Percentiles rank a stretch among this genome's conserved stretches.
Conservation (phyloP, 345 rosid species). For the Mallotus nudiflorus region DNA sequence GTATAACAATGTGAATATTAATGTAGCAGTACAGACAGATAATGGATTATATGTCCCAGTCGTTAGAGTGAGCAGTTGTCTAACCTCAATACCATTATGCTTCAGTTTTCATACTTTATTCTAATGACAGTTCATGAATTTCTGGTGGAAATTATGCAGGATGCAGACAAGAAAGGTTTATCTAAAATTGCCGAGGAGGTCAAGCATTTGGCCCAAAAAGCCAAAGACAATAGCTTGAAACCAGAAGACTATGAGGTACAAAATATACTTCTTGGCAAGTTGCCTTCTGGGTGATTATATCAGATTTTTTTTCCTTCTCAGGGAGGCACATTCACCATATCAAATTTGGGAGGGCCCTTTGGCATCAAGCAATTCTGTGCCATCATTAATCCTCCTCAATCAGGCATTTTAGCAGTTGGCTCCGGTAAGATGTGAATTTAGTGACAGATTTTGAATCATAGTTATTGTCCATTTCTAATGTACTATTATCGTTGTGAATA, state of each 20-base stretch:
- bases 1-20: conserved; percentile 82
- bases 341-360: conserved; percentile 98
- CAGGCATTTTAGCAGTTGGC: conserved; percentile 92
- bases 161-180: conserved; percentile 94
- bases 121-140: not conserved
- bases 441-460: not conserved
- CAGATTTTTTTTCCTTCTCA: conserved; percentile 32
- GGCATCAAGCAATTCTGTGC: conserved; percentile 96
- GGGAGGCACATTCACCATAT: conserved; percentile 96
- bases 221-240: conserved; percentile 82
- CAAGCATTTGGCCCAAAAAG: conserved; percentile 81
- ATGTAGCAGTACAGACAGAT: conserved; percentile 95
- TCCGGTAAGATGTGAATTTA: conserved; percentile 53
- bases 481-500: conserved; percentile 6
- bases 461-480: conserved; percentile 6
- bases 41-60: conserved; percentile 96
- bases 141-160: conserved; percentile 42
- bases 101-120: conserved; percentile 1
- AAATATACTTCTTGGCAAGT: not conserved
- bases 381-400: conserved; percentile 91
- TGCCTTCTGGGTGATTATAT: not conserved
- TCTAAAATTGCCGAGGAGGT: conserved; percentile 81
- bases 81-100: not conserved
- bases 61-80: conserved; percentile 58
- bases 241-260: conserved; percentile 95